Evolutionary conservation across 805 yeast species (phyloP).

Genomic region (Saccharomycopsis sp.): DNA sequence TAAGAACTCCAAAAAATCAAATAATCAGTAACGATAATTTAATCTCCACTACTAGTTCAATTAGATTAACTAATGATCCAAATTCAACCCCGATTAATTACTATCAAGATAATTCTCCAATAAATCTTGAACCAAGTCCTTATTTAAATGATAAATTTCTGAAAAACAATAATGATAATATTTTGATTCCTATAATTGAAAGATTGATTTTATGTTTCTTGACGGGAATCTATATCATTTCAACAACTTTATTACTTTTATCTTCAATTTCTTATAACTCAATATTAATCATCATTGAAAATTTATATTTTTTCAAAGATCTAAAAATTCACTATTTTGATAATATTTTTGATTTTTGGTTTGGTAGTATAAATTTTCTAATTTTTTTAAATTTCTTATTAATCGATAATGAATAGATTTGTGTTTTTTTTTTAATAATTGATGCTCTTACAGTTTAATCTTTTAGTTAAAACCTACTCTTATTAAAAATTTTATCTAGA

Average conservation of each 20-base stretch:
- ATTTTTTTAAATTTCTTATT: too few species aligned
- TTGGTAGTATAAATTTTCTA: too few species aligned
- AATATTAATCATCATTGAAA: constrained; percentile 7
- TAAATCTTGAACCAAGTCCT: background rate
- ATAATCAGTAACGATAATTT: too few species aligned
- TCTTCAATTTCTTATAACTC: constrained; percentile 10
- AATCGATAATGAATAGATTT: too few species aligned
- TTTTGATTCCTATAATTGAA: constrained; percentile 5
- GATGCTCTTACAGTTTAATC: too few species aligned
- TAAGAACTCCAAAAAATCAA: background rate
- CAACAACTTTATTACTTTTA: constrained; percentile 14
- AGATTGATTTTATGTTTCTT: constrained; percentile 9
- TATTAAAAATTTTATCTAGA: background rate
- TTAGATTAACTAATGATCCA: background rate
- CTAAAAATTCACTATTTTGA: too few species aligned
- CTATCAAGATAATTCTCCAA: background rate
- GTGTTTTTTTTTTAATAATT: too few species aligned
- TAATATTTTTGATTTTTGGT: too few species aligned
- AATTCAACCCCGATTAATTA: background rate
- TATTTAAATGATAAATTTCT: background rate
- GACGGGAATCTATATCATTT: constrained; percentile 10
- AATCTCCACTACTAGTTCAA: background rate
- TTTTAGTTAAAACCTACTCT: too few species aligned
- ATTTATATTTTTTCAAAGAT: too few species aligned
- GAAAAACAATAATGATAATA: background rate